phyloP scores from a whole-genome alignment of 441 rosid genomes.

The Erodium trifolium region DNA sequence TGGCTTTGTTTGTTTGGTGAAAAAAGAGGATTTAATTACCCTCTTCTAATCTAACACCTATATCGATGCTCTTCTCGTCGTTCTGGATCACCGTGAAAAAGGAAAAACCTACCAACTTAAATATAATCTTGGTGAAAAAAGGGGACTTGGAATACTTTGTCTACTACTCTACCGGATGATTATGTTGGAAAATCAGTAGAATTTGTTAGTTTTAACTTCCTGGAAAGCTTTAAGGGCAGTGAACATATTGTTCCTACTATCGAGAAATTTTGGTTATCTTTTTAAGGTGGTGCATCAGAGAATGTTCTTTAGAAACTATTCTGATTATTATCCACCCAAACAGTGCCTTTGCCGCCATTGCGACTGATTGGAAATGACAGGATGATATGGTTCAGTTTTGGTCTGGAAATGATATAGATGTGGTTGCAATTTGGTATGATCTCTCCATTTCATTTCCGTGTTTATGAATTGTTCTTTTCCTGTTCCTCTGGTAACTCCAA shows the following conservation, averaged over 20 bases:
- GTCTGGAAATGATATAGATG: background rate
- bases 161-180: too few species aligned
- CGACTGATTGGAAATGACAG: background rate
- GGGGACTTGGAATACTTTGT: too few species aligned
- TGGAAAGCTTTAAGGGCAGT: too few species aligned
- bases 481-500: slow-evolving; percentile 5
- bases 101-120: too few species aligned
- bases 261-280: background rate
- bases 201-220: background rate
- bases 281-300: background rate
- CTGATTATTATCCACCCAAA: background rate
- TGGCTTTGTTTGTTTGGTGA: background rate
- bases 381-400: background rate
- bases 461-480: background rate
- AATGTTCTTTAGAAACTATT: background rate
- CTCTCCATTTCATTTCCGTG: background rate
- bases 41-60: too few species aligned
- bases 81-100: too few species aligned
- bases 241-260: too few species aligned
- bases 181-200: too few species aligned
- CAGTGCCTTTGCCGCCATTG: background rate
- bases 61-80: too few species aligned
- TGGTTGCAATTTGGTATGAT: background rate
- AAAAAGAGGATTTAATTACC: too few species aligned
- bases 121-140: too few species aligned